Evolutionary conservation across 768 basidiomycete species (phyloP).

Genomic region (Dioszegia hungarica): DNA sequence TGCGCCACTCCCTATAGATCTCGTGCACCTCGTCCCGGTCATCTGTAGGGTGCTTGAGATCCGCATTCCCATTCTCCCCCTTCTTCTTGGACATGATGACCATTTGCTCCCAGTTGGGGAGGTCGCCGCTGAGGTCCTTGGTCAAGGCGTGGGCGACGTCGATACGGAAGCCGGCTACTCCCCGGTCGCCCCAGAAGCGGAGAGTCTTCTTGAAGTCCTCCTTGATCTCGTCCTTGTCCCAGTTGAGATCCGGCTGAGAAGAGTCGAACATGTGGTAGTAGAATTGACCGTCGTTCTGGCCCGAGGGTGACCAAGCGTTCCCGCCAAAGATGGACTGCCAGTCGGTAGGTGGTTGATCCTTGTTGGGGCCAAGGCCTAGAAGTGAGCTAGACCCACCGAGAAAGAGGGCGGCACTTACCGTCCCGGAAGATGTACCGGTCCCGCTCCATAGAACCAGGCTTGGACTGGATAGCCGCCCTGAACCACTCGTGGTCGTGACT

Average conservation of each 20-base stretch:
- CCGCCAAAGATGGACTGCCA: slow-evolving; percentile 34
- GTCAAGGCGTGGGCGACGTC: slow-evolving; percentile 33
- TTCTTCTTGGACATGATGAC: slow-evolving; percentile 2
- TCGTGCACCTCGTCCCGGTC: slow-evolving; percentile 35
- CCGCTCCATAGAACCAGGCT: slow-evolving; percentile 20
- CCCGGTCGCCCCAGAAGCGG: slow-evolving; percentile 36
- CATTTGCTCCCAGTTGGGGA: slow-evolving; percentile 15
- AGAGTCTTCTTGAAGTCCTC: slow-evolving; percentile 36
- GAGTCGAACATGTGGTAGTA: slow-evolving; percentile 35
- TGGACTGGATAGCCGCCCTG: slow-evolving; percentile 22
- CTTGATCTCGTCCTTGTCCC: slow-evolving; percentile 26
- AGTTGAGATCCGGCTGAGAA: slow-evolving; percentile 40
- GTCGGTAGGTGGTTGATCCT: slow-evolving; percentile 29
- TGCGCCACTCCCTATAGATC: slow-evolving; percentile 35
- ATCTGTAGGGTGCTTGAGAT: slow-evolving; percentile 14
- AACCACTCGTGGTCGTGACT: slow-evolving; percentile 40
- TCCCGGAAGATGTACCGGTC: slow-evolving; percentile 37
- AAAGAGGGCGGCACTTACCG: slow-evolving; percentile 17
- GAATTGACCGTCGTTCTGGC: slow-evolving; percentile 35
- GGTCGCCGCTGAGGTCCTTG: slow-evolving; percentile 23
- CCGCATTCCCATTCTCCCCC: slow-evolving; percentile 13
- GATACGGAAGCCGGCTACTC: slow-evolving; percentile 37
- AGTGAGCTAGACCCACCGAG: neutral
- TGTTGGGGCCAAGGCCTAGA: slow-evolving; percentile 26
- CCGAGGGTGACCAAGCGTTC: slow-evolving; percentile 27